phyloP scores from a whole-genome alignment of 169 alveolate genomes.

The Plasmodium billcollinsi region DNA sequence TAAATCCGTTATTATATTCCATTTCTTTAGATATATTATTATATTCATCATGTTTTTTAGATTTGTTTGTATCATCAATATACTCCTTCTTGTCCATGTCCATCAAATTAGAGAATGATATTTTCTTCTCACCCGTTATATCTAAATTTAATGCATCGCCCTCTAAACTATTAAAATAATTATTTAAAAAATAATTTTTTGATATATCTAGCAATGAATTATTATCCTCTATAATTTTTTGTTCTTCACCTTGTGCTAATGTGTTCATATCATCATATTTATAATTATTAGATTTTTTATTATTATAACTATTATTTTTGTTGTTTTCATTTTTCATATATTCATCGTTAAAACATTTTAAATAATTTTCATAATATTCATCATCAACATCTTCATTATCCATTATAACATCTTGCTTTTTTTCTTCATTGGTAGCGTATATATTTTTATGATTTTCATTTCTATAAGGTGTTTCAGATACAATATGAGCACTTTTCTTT shows the following conservation, averaged over 20 bases:
- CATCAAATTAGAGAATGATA: neutral
- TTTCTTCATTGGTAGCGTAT: neutral
- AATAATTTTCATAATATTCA: constrained; percentile 11
- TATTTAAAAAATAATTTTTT: constrained; percentile 47
- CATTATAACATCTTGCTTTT: neutral
- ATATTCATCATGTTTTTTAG: neutral
- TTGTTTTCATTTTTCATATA: constrained; percentile 15
- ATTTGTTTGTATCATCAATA: neutral
- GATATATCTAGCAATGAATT: constrained; percentile 36
- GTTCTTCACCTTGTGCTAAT: constrained; percentile 3
- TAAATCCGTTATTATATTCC: neutral
- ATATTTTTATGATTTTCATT: neutral
- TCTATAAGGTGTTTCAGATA: neutral
- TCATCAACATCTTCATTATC: neutral
- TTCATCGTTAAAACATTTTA: constrained; percentile 15
- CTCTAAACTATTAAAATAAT: constrained; percentile 50
- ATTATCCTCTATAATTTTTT: neutral
- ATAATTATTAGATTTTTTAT: constrained; percentile 1
- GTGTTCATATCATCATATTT: neutral
- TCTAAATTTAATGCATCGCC: constrained; percentile 2
- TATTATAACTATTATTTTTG: neutral
- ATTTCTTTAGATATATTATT: neutral
- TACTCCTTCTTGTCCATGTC: neutral
- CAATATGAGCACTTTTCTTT: neutral
- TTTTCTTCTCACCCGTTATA: constrained; percentile 1